Base-by-base conservation (phyloP, 1,139 yeast genomes). In the Diutina sp. region DNA sequence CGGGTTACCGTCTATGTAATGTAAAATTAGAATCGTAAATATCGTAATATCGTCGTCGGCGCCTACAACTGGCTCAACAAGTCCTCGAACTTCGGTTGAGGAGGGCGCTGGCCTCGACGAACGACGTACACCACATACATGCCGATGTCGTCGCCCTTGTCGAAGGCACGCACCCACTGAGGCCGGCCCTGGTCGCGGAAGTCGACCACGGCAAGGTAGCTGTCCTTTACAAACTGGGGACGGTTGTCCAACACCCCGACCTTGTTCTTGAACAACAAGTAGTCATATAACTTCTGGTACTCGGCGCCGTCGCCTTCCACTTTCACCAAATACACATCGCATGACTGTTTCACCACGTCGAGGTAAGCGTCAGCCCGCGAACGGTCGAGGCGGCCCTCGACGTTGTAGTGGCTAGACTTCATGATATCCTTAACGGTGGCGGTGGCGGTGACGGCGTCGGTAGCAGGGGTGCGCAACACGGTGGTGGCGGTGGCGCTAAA, bases 351-450 rank as follows among this genome's bases (percentile, higher is more conserved):
- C 18, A 85, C 78, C 61, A 77, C 76, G 53, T 68, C 64, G 57
- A 88, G 70, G 64, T 88, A 88, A 7, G 72, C 71, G 57, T 79
- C 83, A 0, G 90, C 93, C 55, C 70, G 73, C 3, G 61, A 58
- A 8, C 74, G 67, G 63, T 80, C 84, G 55, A 87, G 72, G 57
- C 89, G 73, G 1, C 95, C 95, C 60, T 83, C 86, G 52, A 87
- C 72, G 46, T 72, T 73, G 58, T 85, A 71, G 2, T 72, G 69
- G 60, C 16, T 64, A 64, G 21, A 14, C 25, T 38, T 6, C 28
- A 30, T 16, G 18, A 32, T 50, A 11, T 50, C 53, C 53, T 47
- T 47, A 9, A 32, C 53, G 29, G 32, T 29, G 11, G 25, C 7
- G 18, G 45, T 30, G 44, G 53, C 53, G 41, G 41, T 35, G 14